phyloP scores from a whole-genome alignment of 192 early-diverging fungal species.

The Irineochytrium annulatum region DNA sequence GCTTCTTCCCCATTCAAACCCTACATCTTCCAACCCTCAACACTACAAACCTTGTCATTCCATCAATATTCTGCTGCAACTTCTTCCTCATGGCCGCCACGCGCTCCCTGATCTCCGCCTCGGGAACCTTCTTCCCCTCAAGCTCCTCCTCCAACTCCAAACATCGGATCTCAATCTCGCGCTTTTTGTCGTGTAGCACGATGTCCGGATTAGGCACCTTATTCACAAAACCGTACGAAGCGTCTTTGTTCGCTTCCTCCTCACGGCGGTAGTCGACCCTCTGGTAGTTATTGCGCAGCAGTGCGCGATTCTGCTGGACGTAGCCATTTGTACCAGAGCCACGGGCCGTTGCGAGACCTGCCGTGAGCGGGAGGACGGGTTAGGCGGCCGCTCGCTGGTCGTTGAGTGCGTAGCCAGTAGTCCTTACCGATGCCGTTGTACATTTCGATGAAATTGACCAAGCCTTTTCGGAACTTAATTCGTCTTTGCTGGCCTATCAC shows the following conservation, averaged over 20 bases:
- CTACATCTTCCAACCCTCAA: too few relatives aligned
- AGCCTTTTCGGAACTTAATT: too few relatives aligned
- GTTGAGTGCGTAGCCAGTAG: too few relatives aligned
- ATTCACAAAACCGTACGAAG: constrained; percentile 24
- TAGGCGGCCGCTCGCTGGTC: too few relatives aligned
- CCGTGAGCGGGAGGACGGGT: too few relatives aligned
- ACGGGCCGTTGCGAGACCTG: constrained; percentile 45
- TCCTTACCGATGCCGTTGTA: constrained; percentile 45
- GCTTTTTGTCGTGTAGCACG: constrained; percentile 79
- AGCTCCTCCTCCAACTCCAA: constrained; percentile 74
- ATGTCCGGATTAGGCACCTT: constrained; percentile 73
- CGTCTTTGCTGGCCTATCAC: too few relatives aligned
- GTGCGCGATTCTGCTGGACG: constrained; percentile 84
- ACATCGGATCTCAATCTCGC: constrained; percentile 81
- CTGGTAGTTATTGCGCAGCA: constrained; percentile 46
- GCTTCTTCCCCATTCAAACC: too few relatives aligned
- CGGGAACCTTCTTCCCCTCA: constrained; percentile 64
- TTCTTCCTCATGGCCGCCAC: constrained; percentile 56
- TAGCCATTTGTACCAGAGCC: constrained; percentile 91
- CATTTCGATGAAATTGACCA: constrained; percentile 3
- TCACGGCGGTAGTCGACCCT: constrained; percentile 21
- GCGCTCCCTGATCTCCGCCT: constrained; percentile 63
- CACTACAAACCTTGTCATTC: too few relatives aligned
- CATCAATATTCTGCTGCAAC: constrained; percentile 53
- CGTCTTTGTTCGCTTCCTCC: constrained; percentile 30